Conservation (phyloP, 1,284 basidiomycete genomes). For the Tilletia indica region DNA sequence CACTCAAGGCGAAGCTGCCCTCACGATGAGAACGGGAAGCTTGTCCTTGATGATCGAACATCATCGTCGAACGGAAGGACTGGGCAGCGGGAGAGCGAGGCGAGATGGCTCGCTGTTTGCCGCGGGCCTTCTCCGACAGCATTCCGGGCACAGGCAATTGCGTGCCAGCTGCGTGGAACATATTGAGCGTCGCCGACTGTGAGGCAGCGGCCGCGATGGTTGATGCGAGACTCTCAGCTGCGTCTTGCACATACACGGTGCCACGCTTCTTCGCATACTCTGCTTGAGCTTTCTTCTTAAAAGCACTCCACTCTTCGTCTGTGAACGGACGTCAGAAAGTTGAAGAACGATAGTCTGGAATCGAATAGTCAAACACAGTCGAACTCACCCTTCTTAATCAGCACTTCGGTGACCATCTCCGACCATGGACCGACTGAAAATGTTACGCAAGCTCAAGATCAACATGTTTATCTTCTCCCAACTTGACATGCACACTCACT, state of each 20-base stretch:
- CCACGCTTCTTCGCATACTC: background rate
- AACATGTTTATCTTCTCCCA: background rate
- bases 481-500: too few relatives aligned
- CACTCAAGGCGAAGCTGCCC: background rate
- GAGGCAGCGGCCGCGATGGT: background rate
- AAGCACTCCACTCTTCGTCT: background rate
- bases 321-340: too few relatives aligned
- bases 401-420: too few relatives aligned
- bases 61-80: too few relatives aligned
- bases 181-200: background rate
- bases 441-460: too few relatives aligned
- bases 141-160: background rate
- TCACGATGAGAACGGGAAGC: background rate
- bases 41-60: too few relatives aligned
- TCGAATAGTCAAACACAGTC: too few relatives aligned
- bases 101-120: slow-evolving; percentile 12
- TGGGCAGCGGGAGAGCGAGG: background rate
- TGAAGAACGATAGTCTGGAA: too few relatives aligned
- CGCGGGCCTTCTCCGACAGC: background rate
- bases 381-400: too few relatives aligned
- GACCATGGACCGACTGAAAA: too few relatives aligned
- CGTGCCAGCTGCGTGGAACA: too few relatives aligned
- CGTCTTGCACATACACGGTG: slow-evolving; percentile 2
- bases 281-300: background rate
- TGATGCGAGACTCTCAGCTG: background rate